Evolutionary conservation across 2,329 filamentous ascomycete genomes (phyloP), one percentile per base, ranked within the genome.

Genomic region (Drechslerella coelobrocha): DNA sequence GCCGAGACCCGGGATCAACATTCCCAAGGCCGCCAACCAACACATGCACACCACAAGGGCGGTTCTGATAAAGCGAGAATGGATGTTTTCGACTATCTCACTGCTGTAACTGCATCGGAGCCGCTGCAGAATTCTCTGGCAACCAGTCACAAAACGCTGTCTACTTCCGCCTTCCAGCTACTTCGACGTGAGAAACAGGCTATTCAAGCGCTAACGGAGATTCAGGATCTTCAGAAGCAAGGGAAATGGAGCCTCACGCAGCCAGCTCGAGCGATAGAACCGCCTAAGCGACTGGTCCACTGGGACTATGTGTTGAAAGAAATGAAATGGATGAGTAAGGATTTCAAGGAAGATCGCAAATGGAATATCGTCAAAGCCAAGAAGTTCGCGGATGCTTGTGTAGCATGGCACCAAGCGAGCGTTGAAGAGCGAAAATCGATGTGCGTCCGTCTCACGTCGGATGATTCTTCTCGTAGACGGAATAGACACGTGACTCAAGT

Each of bases 291-390:
- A 17, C 84, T 86, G 0, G 88, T 89, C 1, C 93, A 97, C 75
- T 90, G 88, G 85, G 94, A 99, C 79, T 84, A 93, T 56, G 79
- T 97, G 61, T 81, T 99, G 29, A 85, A 92, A 74, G 92, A 99
- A 81, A 91, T 93, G 85, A 96, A 92, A 78, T 97, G 93, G 93
- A 95, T 99, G 91, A 86, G 92, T 54, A 97, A 92, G 1, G 94
- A 99, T 79, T 97, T 97, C 76, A 85, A 89, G 55, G 91, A 97
- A 79, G 94, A 97, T 78, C 83, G 91, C 41, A 96, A 96, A 78
- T 96, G 92, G 92, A 97, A 97, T 80, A 87, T 86, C 77, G 85
- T 89, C 1, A 85, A 89, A 34, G 92, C 92, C 3, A 88, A 88
- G 66, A 91, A 88, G 63, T 82, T 96, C 68, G 94, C 92, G 0